These are phyloP conservation scores for Aureoboletus auriporus DNA, from an alignment of 768 basidiomycete genomes.

Conservation along the genomic window DNA sequence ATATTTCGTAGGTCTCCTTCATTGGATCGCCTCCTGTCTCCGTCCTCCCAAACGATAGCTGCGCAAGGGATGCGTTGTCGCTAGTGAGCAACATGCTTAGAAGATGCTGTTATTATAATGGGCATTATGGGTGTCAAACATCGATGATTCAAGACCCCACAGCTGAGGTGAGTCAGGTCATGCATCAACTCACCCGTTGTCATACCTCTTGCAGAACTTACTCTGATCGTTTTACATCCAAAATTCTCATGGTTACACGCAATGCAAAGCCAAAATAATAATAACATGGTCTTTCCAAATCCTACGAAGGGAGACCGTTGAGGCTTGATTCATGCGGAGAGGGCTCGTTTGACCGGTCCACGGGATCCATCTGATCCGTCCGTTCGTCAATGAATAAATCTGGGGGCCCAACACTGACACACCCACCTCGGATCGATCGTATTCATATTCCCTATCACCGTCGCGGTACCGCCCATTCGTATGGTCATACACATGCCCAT, in stretches of 20 bases:
- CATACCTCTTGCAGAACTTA: no score
- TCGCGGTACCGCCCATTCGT: conserved; percentile 27
- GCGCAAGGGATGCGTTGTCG: no score
- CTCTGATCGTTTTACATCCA: no score
- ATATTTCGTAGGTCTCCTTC: no score
- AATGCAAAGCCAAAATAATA: neutral
- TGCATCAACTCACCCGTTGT: no score
- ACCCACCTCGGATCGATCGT: conserved; percentile 17
- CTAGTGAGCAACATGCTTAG: no score
- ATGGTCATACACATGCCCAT: conserved; percentile 23
- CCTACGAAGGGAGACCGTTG: conserved; percentile 24
- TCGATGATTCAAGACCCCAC: no score
- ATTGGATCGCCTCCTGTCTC: no score
- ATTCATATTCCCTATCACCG: conserved; percentile 17
- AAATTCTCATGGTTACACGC: neutral
- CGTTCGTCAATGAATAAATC: neutral
- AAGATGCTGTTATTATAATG: no score
- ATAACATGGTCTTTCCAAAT: neutral
- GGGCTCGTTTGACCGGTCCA: conserved; percentile 16
- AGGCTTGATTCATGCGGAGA: conserved; percentile 18
- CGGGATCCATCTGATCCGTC: conserved; percentile 7
- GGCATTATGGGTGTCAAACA: no score
- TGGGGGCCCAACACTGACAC: neutral
- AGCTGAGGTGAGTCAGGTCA: no score
- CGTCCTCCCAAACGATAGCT: no score